Base-by-base conservation (phyloP, 1,284 basidiomycete species). In the Mycena citricolor region DNA sequence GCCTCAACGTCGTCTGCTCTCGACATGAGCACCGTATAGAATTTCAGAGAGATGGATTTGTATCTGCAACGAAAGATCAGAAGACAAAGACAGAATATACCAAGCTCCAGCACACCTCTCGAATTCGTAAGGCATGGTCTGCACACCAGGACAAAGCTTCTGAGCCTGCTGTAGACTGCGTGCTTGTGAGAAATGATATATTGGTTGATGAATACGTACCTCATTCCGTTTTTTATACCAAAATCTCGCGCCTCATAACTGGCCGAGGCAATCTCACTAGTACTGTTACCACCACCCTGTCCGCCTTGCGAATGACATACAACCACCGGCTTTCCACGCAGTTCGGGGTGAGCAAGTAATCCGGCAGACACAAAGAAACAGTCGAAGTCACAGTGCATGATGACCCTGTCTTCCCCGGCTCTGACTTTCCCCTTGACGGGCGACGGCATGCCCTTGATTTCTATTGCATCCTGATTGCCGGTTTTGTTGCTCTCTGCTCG, bases 341-440 rank as follows among this genome's bases (percentile, higher is more conserved):
- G 64, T 47, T 94, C 76, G 0, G 90, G 90, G 0, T 90, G 71
- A 41, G 75, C 79, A 3, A 89, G 72, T 34, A 95, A 64, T 0
- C 92, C 90, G n/a, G 86, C 93, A 1, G 89, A 84, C 10, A 97
- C 94, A 60, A 99, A 99, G 73, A 98, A 99, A 58, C 87, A 92
- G 61, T 99, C 95, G 58, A 99, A 98, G 64, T 97, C 94, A 58
- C 91, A 90, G 58, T 97, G 94, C 79, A 97, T 87, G 56, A 95
- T 87, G 13, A 90, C 79, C 11, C 79, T 74, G 34, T 85, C 78
- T 8, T 64, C 66, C 37, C 61, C 67, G 31, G 65, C 76, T 45
- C 71, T 75, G 22, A 64, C 75, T 58, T 86, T 85, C 17, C 74
- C 77, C 57, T 81, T 81, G 43, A 62, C 67, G 57, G 74, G 76